Evolutionary conservation across 768 basidiomycete genomes (phyloP).

Genomic region (Russula vinacea): DNA sequence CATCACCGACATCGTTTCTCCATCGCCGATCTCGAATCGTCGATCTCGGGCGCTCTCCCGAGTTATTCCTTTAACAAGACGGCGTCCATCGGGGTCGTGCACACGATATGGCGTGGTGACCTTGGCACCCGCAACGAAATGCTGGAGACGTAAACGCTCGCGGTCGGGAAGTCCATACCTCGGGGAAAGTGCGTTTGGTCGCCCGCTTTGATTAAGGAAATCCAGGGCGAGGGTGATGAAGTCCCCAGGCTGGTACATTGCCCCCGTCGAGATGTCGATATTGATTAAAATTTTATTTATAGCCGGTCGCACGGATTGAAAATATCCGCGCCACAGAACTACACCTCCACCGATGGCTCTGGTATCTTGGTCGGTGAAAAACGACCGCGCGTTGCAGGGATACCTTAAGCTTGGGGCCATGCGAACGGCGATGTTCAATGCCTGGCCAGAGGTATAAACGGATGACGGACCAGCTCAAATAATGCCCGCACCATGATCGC

Average conservation of each 20-base stretch:
- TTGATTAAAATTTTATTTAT: constrained; percentile 64
- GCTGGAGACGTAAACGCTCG: constrained; percentile 49
- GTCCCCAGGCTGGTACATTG: constrained; percentile 66
- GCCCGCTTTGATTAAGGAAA: constrained; percentile 41
- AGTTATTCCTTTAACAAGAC: constrained; percentile 61
- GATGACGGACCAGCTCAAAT: not conserved
- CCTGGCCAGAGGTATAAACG: constrained; percentile 40
- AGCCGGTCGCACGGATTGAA: constrained; percentile 71
- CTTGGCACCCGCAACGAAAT: constrained; percentile 54
- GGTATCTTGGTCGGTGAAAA: constrained; percentile 61
- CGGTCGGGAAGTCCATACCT: constrained; percentile 45
- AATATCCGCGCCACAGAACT: constrained; percentile 74
- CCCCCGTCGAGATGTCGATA: constrained; percentile 70
- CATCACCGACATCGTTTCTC: constrained; percentile 52
- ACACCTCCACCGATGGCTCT: constrained; percentile 58
- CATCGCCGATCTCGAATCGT: constrained; percentile 56
- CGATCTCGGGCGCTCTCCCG: constrained; percentile 49
- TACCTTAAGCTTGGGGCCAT: constrained; percentile 67
- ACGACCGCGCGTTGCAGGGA: constrained; percentile 68
- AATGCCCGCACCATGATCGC: constrained; percentile 52
- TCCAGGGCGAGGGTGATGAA: constrained; percentile 58
- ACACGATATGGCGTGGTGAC: constrained; percentile 41
- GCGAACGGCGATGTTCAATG: constrained; percentile 68
- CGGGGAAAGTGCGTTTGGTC: constrained; percentile 42
- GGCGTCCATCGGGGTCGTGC: constrained; percentile 34